Conservation (phyloP, 257 asterid genomes). For the Sherardia arvensis region DNA sequence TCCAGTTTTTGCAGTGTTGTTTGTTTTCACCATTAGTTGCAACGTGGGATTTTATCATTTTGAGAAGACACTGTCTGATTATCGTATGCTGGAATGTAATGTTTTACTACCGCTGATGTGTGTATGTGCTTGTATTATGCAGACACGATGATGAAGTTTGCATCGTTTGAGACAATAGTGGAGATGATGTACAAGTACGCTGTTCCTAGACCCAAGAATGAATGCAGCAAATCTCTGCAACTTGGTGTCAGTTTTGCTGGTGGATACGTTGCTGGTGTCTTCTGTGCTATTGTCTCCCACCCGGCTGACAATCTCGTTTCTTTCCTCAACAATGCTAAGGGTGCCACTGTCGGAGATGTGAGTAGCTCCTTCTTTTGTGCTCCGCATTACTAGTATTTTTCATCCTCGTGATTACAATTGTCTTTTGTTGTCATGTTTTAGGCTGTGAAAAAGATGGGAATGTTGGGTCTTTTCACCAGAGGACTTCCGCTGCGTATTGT, state of each 20-base stretch:
- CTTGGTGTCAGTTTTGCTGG: constrained; percentile 78
- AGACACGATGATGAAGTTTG: constrained; percentile 95
- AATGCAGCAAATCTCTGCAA: constrained; percentile 57
- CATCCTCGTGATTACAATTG: no score
- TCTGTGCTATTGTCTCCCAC: constrained; percentile 68
- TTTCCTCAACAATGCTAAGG: constrained; percentile 78
- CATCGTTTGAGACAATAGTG: constrained; percentile 71
- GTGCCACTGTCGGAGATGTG: constrained; percentile 71
- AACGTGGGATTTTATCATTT: not conserved
- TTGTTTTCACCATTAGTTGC: not conserved
- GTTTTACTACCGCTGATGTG: not conserved
- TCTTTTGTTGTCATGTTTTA: not conserved
- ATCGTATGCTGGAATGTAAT: not conserved
- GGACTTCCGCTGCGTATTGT: constrained; percentile 58
- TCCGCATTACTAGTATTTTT: no score
- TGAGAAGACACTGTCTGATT: no score
- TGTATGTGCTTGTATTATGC: constrained; percentile 6
- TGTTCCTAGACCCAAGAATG: constrained; percentile 62
- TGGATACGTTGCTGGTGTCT: constrained; percentile 67
- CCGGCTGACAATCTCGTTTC: constrained; percentile 87
- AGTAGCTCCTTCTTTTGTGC: constrained; percentile 9
- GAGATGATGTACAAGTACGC: constrained; percentile 59
- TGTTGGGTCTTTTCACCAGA: constrained; percentile 25
- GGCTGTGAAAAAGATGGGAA: constrained; percentile 31
- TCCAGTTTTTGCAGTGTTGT: not conserved